Conservation (phyloP, 768 basidiomycete species). For the Termitomyces bulborhizus region DNA sequence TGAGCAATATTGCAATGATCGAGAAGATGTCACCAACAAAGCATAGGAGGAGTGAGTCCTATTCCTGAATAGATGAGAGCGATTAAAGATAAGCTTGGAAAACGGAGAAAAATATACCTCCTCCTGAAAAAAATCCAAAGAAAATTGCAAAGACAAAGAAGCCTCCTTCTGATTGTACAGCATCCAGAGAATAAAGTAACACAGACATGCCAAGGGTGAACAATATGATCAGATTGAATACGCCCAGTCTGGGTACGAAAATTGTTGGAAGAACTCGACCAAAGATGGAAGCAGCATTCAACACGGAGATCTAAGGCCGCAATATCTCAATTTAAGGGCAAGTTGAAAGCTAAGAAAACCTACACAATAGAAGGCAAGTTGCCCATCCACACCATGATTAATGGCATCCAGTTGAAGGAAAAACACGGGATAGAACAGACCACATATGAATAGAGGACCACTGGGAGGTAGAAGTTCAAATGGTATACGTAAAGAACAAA, state of each 20-base stretch:
- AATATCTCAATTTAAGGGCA: not conserved
- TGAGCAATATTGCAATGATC: not conserved
- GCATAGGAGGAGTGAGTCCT: conserved; percentile 21
- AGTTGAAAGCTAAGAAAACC: conserved; percentile 16
- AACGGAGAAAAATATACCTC: conserved; percentile 14
- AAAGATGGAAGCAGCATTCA: conserved; percentile 45
- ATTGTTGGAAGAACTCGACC: conserved; percentile 42
- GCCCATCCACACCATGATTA: conserved; percentile 29
- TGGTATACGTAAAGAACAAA: not conserved
- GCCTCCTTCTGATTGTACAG: conserved; percentile 25
- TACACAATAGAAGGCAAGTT: conserved; percentile 40
- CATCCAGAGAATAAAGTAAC: conserved; percentile 34
- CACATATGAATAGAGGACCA: conserved; percentile 23
- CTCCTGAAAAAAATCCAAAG: conserved; percentile 43
- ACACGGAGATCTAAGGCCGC: conserved; percentile 34
- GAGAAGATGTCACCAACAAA: conserved; percentile 17
- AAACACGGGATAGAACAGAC: conserved; percentile 39
- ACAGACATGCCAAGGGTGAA: conserved; percentile 26
- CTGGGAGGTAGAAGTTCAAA: conserved; percentile 9
- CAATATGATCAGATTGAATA: conserved; percentile 32
- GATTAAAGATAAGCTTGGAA: not conserved
- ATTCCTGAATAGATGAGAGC: not conserved
- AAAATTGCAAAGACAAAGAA: conserved; percentile 32
- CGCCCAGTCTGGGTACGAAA: conserved; percentile 33
- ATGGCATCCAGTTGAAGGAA: conserved; percentile 44